Percentiles rank a stretch among this genome's conserved stretches.
These are phyloP conservation scores for Lentinula aciculospora DNA, from an alignment of 768 basidiomycete genomes.

Conservation along the genomic window DNA sequence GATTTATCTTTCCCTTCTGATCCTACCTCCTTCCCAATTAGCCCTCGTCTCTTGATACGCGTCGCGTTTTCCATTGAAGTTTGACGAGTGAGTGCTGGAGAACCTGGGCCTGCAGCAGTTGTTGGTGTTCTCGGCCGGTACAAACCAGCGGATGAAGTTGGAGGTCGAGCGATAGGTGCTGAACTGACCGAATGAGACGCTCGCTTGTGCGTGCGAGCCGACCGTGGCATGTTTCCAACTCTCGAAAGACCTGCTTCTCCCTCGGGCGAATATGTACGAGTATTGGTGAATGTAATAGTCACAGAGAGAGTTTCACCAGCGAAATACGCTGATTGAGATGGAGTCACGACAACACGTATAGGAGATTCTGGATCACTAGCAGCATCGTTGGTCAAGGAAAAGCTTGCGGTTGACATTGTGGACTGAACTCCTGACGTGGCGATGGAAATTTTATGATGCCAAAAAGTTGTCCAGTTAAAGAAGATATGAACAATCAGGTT, in stretches of 20 bases:
- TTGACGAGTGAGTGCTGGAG: background rate
- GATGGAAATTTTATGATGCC: background rate
- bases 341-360: constrained; percentile 67
- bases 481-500: background rate
- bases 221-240: constrained; percentile 25
- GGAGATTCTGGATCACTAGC: constrained; percentile 30
- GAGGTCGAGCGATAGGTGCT: constrained; percentile 74
- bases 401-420: background rate
- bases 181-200: constrained; percentile 79
- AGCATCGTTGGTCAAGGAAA: background rate
- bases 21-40: constrained; percentile 42
- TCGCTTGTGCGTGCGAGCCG: constrained; percentile 50
- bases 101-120: background rate
- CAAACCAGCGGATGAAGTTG: constrained; percentile 64
- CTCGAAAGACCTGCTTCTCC: constrained; percentile 10
- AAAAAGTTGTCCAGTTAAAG: background rate
- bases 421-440: constrained; percentile 1
- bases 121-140: constrained; percentile 37
- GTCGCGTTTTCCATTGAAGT: constrained; percentile 16
- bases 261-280: constrained; percentile 41
- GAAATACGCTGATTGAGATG: constrained; percentile 86
- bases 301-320: constrained; percentile 87
- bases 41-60: constrained; percentile 37
- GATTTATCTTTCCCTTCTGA: constrained; percentile 24
- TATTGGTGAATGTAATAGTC: constrained; percentile 84